Base-by-base conservation (phyloP, 768 basidiomycete species). In the Termitomyces titanicus region DNA sequence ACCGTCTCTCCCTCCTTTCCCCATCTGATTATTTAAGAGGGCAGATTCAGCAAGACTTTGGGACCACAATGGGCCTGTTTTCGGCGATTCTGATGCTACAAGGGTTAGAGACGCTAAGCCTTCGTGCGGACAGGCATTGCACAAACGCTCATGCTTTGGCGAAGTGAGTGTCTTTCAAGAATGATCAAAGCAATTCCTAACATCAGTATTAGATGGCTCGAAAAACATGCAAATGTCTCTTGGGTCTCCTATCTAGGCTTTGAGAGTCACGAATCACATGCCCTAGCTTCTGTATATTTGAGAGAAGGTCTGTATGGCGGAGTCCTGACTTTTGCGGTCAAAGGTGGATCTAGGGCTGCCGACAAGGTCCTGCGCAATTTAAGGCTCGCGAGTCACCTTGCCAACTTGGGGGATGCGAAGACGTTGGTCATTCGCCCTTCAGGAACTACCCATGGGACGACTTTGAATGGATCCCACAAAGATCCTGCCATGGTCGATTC, bases 101-200 rank as follows among this genome's bases (percentile, higher is more conserved):
- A 9, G 53, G 53, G 38, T 74, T 91, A 29, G 89, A 92, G 72
- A 92, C 89, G 3, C 79, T 91, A 51, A 83, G 80, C 57, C 70
- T 92, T 49, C 80, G 89, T 17, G 84, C 77, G 9, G 79, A 91
- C 70, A 69, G 89, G 49, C 91, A 92, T 67, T 79, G 76, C 51
- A 78, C 84, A 38, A 92, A 92, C 59, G 84, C 87, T 0, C 74
- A 90, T 13, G 79, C 78, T 3, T 75, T 93, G 20, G 91, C 91
- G 0, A 69, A 74, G 73, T 80, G 10, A 33, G 43, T 27, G 24
- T 18, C 27, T 45, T 29, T 10, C 20, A 6, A 22, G 9, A 13
- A 39, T 18, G 18, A 18, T 40, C 20, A 11, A 5, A 12, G 20
- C 39, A 13, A 0, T 39, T 39, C 38, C n/a, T 17, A 25, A 44